Percentiles rank a stretch among this genome's conserved stretches.
Conservation (phyloP, 108 stramenopile species). For the Ochromonas danica region DNA sequence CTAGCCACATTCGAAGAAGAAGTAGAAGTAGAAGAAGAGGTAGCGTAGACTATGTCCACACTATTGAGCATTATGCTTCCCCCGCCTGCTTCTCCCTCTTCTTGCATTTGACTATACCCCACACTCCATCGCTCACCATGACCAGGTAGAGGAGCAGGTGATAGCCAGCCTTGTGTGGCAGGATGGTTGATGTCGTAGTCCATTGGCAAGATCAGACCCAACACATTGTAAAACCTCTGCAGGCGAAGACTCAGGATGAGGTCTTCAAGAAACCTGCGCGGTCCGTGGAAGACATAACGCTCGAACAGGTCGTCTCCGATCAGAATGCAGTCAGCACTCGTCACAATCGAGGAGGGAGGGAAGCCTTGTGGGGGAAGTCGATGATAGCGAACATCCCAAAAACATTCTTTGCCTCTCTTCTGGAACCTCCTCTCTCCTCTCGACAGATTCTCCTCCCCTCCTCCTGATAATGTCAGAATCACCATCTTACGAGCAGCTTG, state of each 20-base stretch:
- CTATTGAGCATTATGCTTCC: slow-evolving; percentile 15
- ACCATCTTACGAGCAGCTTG: too few relatives aligned
- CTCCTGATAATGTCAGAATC: too few relatives aligned
- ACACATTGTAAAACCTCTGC: slow-evolving; percentile 15
- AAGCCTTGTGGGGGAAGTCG: too few relatives aligned
- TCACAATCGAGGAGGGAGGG: slow-evolving; percentile 13
- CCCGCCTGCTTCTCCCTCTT: slow-evolving; percentile 8
- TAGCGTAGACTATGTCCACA: slow-evolving; percentile 15
- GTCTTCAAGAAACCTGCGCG: slow-evolving; percentile 13
- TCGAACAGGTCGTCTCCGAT: slow-evolving; percentile 13
- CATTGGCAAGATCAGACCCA: slow-evolving; percentile 14
- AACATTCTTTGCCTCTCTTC: too few relatives aligned
- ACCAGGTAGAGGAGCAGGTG: slow-evolving; percentile 13
- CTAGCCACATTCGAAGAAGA: slow-evolving; percentile 15
- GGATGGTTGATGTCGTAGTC: slow-evolving; percentile 14
- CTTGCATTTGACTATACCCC: slow-evolving; percentile 9
- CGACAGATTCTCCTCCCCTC: too few relatives aligned
- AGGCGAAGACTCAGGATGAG: slow-evolving; percentile 13
- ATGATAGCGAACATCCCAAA: too few relatives aligned
- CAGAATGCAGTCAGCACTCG: slow-evolving; percentile 13
- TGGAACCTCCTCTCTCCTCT: too few relatives aligned
- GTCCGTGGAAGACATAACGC: slow-evolving; percentile 13
- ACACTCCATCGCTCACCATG: slow-evolving; percentile 8
- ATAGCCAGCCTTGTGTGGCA: slow-evolving; percentile 13
- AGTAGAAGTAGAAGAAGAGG: slow-evolving; percentile 10